Percentiles rank a stretch among this genome's conserved stretches.
Evolutionary conservation across 2,329 filamentous ascomycete species (phyloP).

Genomic region (Cadophora luteo-olivacea): DNA sequence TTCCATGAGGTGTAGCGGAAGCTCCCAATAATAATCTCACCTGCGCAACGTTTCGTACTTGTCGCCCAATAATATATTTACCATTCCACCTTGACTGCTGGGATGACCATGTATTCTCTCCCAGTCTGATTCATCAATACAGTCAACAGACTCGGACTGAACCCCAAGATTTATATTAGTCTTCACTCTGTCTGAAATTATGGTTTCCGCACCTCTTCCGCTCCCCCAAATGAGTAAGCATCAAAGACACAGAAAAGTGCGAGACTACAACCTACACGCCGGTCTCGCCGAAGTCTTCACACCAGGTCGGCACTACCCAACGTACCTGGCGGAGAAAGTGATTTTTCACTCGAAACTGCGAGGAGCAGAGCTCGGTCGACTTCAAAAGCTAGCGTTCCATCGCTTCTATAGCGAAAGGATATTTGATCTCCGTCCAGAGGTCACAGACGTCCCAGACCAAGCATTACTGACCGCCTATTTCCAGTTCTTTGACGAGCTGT

Average conservation of each 20-base stretch:
- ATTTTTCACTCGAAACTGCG: constrained; percentile 16
- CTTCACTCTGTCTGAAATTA: not conserved
- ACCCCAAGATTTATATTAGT: not conserved
- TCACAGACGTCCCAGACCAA: not conserved
- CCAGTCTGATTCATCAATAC: too few relatives aligned
- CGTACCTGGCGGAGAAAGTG: constrained; percentile 15
- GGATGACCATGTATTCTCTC: too few relatives aligned
- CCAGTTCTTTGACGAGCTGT: constrained; percentile 25
- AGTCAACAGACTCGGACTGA: too few relatives aligned
- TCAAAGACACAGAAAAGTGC: constrained; percentile 13
- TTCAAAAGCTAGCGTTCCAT: constrained; percentile 19
- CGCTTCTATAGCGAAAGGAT: constrained; percentile 17
- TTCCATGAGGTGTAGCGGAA: too few relatives aligned
- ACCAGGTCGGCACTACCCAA: constrained; percentile 19
- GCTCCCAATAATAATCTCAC: too few relatives aligned
- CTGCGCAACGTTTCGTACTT: too few relatives aligned
- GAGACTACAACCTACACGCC: constrained; percentile 7
- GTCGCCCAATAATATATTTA: too few relatives aligned
- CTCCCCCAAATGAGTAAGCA: constrained; percentile 11
- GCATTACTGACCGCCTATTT: constrained; percentile 20
- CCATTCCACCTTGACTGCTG: too few relatives aligned
- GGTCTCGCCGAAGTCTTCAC: constrained; percentile 10
- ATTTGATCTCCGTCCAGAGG: constrained; percentile 3
- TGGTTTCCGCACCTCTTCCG: not conserved
- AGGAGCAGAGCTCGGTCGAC: constrained; percentile 6